A percentile compares a stretch with the other conserved stretches of the same genome.
Evolutionary conservation across 768 basidiomycete genomes (phyloP).

Genomic region (Russula foetens): DNA sequence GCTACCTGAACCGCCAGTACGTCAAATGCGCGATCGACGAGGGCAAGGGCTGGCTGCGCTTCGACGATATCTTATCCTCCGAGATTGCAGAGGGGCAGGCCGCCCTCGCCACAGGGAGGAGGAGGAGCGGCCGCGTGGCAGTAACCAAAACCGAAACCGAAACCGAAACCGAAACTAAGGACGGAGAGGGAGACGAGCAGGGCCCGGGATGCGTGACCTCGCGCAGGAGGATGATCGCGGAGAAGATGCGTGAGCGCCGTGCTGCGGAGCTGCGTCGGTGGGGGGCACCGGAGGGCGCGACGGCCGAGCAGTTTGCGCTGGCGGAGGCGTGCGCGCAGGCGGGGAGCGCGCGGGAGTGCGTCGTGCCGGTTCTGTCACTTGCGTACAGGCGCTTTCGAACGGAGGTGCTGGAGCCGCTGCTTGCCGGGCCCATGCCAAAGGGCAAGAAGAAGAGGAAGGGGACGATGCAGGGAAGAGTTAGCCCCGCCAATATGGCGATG

Average conservation of each 20-base stretch:
- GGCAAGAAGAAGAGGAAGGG: conserved; percentile 35
- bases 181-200: conserved; percentile 2
- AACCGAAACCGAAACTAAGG: no score
- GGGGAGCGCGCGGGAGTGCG: conserved; percentile 56
- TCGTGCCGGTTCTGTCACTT: conserved; percentile 55
- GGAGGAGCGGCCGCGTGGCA: no score
- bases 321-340: conserved; percentile 72
- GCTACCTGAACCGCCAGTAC: conserved; percentile 63
- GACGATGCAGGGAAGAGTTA: conserved; percentile 37
- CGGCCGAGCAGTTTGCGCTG: conserved; percentile 38
- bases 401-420: conserved; percentile 62
- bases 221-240: conserved; percentile 53
- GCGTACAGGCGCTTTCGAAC: conserved; percentile 65
- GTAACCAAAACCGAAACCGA: no score
- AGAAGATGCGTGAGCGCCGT: conserved; percentile 49
- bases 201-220: conserved; percentile 39
- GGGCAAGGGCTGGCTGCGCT: conserved; percentile 68
- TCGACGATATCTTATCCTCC: conserved; percentile 45
- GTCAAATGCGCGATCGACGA: conserved; percentile 73
- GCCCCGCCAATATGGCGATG: conserved; percentile 6
- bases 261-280: conserved; percentile 60
- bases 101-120: neutral
- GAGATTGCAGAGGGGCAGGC: neutral
- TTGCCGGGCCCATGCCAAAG: conserved; percentile 46
- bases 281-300: conserved; percentile 51